phyloP scores from a whole-genome alignment of 345 rosid species.

The Salix viminalis region DNA sequence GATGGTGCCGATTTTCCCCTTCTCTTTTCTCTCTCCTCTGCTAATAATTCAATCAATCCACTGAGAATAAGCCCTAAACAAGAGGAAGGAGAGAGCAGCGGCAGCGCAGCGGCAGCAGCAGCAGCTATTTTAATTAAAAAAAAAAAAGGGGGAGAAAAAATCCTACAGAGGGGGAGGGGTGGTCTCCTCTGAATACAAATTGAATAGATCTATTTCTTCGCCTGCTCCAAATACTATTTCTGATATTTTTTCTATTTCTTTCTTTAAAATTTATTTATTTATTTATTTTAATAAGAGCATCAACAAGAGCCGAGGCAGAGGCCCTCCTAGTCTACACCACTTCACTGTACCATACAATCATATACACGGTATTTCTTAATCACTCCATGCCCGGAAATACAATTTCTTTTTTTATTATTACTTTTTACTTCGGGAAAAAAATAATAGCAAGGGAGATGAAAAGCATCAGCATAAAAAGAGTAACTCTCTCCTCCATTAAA shows the following conservation, averaged over 20 bases:
- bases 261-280: too few species aligned
- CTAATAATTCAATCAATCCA: background rate
- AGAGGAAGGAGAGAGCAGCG: background rate
- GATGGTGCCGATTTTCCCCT: background rate
- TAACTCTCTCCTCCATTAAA: too few species aligned
- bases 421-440: too few species aligned
- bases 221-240: background rate
- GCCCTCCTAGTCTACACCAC: too few species aligned
- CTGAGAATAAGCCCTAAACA: background rate
- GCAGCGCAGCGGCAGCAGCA: background rate
- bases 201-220: background rate
- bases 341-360: too few species aligned
- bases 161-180: background rate
- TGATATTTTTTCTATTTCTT: background rate
- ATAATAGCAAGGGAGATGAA: too few species aligned
- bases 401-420: too few species aligned
- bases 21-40: background rate
- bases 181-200: background rate
- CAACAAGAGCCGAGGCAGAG: background rate
- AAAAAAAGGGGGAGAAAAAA: background rate
- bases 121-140: background rate
- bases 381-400: too few species aligned
- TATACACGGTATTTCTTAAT: too few species aligned
- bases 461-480: too few species aligned
- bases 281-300: background rate